phyloP scores from a whole-genome alignment of 2,329 filamentous ascomycete species.

The Penicillium occitanis region DNA sequence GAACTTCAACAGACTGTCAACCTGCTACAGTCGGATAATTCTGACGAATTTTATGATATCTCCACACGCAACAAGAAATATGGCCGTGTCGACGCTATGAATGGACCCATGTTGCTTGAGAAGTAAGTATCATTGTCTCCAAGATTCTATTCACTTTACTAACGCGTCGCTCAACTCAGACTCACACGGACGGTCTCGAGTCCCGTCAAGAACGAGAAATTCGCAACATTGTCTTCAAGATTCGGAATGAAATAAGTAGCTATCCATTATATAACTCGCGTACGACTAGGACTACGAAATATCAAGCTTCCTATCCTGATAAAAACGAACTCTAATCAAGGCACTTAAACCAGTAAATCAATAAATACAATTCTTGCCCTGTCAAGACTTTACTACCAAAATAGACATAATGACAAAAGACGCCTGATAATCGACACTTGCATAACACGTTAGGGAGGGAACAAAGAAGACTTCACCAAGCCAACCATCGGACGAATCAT shows the following conservation, averaged over 20 bases:
- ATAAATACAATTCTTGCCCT: constrained; percentile 15
- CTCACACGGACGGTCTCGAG: constrained; percentile 64
- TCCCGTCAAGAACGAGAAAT: constrained; percentile 61
- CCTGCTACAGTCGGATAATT: constrained; percentile 80
- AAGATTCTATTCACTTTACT: neutral
- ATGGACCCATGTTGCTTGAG: constrained; percentile 84
- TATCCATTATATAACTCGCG: neutral
- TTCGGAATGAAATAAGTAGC: constrained; percentile 62
- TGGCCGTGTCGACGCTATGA: constrained; percentile 84
- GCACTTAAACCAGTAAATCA: neutral
- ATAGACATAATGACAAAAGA: constrained; percentile 11
- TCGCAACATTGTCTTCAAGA: constrained; percentile 71
- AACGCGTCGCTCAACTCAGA: constrained; percentile 41
- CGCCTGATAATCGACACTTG: constrained; percentile 13
- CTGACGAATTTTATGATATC: constrained; percentile 97
- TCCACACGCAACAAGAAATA: constrained; percentile 90
- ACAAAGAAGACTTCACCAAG: neutral
- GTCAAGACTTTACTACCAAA: constrained; percentile 12
- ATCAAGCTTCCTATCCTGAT: neutral
- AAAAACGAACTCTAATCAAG: neutral
- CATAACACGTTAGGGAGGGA: constrained; percentile 5
- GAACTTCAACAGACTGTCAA: constrained; percentile 91
- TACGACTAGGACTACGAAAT: neutral
- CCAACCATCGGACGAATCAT: constrained; percentile 7
- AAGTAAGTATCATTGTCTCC: constrained; percentile 60